Base-by-base conservation (phyloP, 2,329 filamentous ascomycete species). In the Penicillium thymicola region DNA sequence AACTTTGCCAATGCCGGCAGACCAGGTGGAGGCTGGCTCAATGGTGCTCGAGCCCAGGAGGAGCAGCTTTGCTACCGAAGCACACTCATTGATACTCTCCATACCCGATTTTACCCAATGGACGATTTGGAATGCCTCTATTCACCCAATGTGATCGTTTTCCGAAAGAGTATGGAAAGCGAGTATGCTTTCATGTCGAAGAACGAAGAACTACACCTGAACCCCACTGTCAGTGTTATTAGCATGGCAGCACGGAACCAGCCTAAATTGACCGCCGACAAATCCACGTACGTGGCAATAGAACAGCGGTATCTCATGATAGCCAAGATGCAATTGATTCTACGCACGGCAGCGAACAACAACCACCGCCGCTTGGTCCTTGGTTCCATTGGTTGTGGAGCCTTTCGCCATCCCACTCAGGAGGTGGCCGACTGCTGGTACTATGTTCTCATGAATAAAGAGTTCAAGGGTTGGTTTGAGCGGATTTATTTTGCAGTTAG, bases 331-430 rank as follows among this genome's bases (percentile, higher is more conserved):
- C 75, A 85, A 23, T 67, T 86, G 18, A 78, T 80, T 18, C 71
- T 89, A 50, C 78, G 86, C 5, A 80, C 86, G 54, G 84, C 85
- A 2, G 86, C 80, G n/a, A 67, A 67, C 5, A 76, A 82, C 28
- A 78, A 77, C 1, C 85, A 89, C 64, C 75, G 79, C 23, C 76
- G 80, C 61, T 71, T 90, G 9, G 83, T 90, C 5, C 76, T 91
- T 1, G 87, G 88, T 0, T 87, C 88, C 0, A 67, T 90, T 48
- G 88, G 88, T 0, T 90, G 87, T 63, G 88, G 87, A 4, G 85
- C 82, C 0, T 89, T 88, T 68, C 64, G 63, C 0, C 88, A 89
- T 67, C 88, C 88, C 9, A 78, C 78, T 0, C 71, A 75, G 32
- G 84, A 85, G 59, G 82, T 90, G n/a, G 86, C 83, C 2, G 57